Conservation (phyloP, 2,329 filamentous ascomycete genomes). For the Neophaeococcomyces aloes region DNA sequence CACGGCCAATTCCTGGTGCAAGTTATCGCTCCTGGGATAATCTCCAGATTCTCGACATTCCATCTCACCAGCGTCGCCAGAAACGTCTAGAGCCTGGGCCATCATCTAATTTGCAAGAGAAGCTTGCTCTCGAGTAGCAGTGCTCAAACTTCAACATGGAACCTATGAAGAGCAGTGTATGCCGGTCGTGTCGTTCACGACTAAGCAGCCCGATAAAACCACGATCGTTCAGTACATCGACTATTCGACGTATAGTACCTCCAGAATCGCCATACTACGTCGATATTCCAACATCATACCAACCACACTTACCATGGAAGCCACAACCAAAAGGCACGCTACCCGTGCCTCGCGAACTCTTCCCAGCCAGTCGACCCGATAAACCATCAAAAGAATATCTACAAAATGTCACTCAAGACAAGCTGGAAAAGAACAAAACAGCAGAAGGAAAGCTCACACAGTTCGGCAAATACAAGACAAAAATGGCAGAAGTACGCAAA, state of each 20-base stretch:
- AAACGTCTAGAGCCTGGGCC: no score
- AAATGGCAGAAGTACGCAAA: conserved; percentile 62
- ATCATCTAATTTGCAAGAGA: no score
- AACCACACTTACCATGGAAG: conserved; percentile 39
- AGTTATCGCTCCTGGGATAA: no score
- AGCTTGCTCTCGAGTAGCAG: no score
- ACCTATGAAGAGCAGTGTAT: conserved; percentile 14
- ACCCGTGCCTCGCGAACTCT: conserved; percentile 72
- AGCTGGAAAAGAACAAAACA: conserved; percentile 24
- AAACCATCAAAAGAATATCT: conserved; percentile 49
- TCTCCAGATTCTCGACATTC: no score
- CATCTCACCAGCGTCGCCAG: no score
- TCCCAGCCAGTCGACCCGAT: conserved; percentile 49
- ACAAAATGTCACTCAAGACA: conserved; percentile 46
- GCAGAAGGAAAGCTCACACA: conserved; percentile 29
- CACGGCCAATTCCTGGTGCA: no score
- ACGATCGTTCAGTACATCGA: conserved; percentile 39
- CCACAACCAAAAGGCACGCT: conserved; percentile 56
- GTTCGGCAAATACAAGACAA: conserved; percentile 51
- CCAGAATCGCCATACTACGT: conserved; percentile 86
- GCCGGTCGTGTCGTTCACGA: conserved; percentile 18
- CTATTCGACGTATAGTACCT: conserved; percentile 44
- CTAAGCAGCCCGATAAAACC: conserved; percentile 11
- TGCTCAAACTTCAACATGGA: no score
- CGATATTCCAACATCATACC: conserved; percentile 65